A percentile compares a stretch with the other conserved stretches of the same genome.
Evolutionary conservation across 306 rosid species (phyloP).

Genomic region (Inga laurina): DNA sequence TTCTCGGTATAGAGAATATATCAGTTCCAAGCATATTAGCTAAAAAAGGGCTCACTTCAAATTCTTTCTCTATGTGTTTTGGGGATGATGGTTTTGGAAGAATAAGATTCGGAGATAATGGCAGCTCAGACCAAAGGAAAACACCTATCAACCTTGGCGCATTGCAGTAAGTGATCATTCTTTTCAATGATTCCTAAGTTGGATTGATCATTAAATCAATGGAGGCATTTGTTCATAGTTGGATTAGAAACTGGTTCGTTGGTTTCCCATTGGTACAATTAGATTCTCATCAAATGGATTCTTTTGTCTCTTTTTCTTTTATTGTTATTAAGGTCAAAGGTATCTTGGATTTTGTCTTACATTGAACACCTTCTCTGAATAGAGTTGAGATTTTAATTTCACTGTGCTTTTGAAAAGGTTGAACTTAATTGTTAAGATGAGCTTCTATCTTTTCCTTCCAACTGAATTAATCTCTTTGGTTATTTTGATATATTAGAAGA

Average conservation of each 20-base stretch:
- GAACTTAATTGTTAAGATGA: background rate
- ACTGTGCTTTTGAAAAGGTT: background rate
- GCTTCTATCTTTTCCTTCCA: background rate
- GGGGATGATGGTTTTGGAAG: conserved; percentile 62
- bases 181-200: background rate
- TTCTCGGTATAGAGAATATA: conserved; percentile 69
- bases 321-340: background rate
- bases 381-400: no score
- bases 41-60: conserved; percentile 53
- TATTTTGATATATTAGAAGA: background rate
- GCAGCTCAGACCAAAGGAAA: conserved; percentile 58
- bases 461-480: background rate
- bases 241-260: background rate
- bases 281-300: background rate
- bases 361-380: background rate
- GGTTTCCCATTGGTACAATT: background rate
- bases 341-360: background rate
- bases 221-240: background rate
- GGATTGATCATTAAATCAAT: background rate
- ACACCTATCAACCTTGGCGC: conserved; percentile 61
- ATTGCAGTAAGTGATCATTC: conserved; percentile 50
- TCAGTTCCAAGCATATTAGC: conserved; percentile 91
- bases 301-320: background rate
- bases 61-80: conserved; percentile 94
- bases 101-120: conserved; percentile 80